These are phyloP conservation scores for Hypoxylon sp. DNA, from an alignment of 2,329 filamentous ascomycete species.

Conservation along the genomic window DNA sequence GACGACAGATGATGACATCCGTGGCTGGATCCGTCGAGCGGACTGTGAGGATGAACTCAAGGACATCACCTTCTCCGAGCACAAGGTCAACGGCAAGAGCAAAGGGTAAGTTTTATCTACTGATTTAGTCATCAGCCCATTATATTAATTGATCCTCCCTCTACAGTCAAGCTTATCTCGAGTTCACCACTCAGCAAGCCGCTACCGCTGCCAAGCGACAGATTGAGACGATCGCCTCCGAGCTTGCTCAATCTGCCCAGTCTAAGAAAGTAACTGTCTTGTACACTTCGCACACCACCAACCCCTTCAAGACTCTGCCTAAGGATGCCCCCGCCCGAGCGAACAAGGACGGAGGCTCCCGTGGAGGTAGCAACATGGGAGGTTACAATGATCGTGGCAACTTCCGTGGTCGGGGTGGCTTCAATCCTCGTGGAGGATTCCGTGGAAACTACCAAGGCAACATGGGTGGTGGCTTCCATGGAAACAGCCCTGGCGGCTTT, in stretches of 20 bases:
- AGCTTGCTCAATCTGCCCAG: constrained; percentile 66
- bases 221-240: constrained; percentile 73
- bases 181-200: constrained; percentile 86
- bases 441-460: constrained; percentile 53
- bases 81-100: constrained; percentile 99
- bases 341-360: constrained; percentile 69
- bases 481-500: constrained; percentile 51
- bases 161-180: constrained; percentile 81
- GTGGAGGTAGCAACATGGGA: constrained; percentile 67
- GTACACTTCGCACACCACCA: constrained; percentile 82
- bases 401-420: constrained; percentile 53
- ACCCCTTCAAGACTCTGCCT: constrained; percentile 91
- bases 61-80: constrained; percentile 96
- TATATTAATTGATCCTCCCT: constrained; percentile 21
- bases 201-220: constrained; percentile 87
- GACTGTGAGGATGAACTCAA: constrained; percentile 86
- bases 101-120: constrained; percentile 79
- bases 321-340: constrained; percentile 85
- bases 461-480: constrained; percentile 52
- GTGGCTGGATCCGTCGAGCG: constrained; percentile 86
- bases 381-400: constrained; percentile 63
- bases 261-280: constrained; percentile 79
- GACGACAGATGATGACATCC: constrained; percentile 95
- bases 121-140: background rate
- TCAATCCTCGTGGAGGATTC: constrained; percentile 53